phyloP scores from a whole-genome alignment of 2,329 filamentous ascomycete species.

The Fusarium poae region DNA sequence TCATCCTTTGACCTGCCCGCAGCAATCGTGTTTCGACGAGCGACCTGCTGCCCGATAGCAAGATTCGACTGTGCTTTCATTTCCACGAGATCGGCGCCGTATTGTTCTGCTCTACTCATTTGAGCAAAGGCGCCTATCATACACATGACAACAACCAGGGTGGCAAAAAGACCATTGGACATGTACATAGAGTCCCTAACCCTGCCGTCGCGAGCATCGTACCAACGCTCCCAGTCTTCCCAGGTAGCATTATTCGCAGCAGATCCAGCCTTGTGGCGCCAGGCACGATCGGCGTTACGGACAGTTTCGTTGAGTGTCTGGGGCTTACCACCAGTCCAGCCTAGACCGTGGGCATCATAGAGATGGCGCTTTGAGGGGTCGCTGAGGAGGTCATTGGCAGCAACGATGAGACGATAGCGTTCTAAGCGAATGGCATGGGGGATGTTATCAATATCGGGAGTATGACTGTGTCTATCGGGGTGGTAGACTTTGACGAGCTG shows the following conservation, averaged over 20 bases:
- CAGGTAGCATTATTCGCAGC: constrained; percentile 85
- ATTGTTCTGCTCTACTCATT: constrained; percentile 74
- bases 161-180: constrained; percentile 81
- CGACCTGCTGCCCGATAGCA: constrained; percentile 72
- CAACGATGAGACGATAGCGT: constrained; percentile 88
- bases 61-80: constrained; percentile 74
- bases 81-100: constrained; percentile 73
- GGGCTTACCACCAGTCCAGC: constrained; percentile 77
- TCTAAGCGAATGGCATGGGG: constrained; percentile 77
- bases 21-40: constrained; percentile 65
- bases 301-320: constrained; percentile 59
- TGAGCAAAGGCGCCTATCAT: constrained; percentile 79
- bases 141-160: constrained; percentile 76
- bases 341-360: constrained; percentile 85
- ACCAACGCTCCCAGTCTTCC: constrained; percentile 96
- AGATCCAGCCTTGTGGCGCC: constrained; percentile 63
- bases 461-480: constrained; percentile 74
- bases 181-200: constrained; percentile 71
- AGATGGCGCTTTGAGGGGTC: constrained; percentile 81
- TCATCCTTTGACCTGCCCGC: constrained; percentile 69
- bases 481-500: constrained; percentile 96
- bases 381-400: constrained; percentile 89
- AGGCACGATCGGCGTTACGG: constrained; percentile 60
- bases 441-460: constrained; percentile 38
- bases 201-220: constrained; percentile 65